Evolutionary conservation across 176 grass and related monocot species (phyloP), one percentile per base, ranked within the genome.

Genomic region (Hordeum marinum): DNA sequence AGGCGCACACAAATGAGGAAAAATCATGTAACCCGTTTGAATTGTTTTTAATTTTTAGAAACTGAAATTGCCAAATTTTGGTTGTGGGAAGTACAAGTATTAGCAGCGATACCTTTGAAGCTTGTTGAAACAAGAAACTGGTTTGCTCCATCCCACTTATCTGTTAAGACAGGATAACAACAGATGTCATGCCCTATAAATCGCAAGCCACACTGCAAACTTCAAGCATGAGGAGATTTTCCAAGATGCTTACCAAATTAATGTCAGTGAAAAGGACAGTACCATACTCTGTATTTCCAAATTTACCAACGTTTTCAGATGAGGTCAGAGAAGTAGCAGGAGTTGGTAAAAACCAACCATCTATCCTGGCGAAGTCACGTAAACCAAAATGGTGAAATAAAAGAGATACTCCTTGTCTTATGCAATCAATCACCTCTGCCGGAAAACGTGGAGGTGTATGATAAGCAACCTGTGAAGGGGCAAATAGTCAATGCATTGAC

Each of bases 71-170:
- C 31, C 4, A 63, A 72, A 88, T 72, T 62, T 41, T 41, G 8
- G 8, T 73, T 18, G 9, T 13, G 17, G 32, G n/a, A 23, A 70
- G 68, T 84, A 64, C 58, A 72, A 23, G 43, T 73, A 58, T 79
- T 58, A 58, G 55, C 7, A 76, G 24, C 2, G 7, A 66, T 93
- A 98, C 95, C 95, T 85, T 92, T 12, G 95, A 95, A 91, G 93
- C 91, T 90, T 98, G 95, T 83, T 98, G 95, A 86, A 98, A 98
- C 75, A 98, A 90, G 71, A 98, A 98, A 45, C 95, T 98, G 43
- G 91, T 98, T 85, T 98, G 95, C 87, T 98, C 95, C 95, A 98
- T 98, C 61, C 95, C 95, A 83, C 93, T 95, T 87, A 98, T 93
- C 95, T 98, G 84, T 88, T 85, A 84, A 88, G 12, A 80, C 6